These are phyloP conservation scores for Marvania coccoides DNA, from an alignment of 139 green algal genomes.

Conservation along the genomic window DNA sequence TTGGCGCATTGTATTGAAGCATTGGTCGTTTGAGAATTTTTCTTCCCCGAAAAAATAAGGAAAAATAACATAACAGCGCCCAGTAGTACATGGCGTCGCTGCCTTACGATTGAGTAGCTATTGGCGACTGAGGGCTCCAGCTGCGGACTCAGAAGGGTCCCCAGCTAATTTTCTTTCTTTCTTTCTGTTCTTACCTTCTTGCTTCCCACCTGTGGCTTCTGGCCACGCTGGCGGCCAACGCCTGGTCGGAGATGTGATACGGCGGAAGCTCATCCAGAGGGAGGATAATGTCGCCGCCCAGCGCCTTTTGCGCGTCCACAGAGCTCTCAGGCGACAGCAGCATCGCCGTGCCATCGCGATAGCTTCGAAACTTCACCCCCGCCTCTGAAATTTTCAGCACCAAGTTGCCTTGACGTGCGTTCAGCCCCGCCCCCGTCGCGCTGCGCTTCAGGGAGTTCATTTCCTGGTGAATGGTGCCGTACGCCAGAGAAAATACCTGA, in stretches of 20 bases:
- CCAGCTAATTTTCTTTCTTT: background rate
- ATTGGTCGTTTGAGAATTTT: too few relatives aligned
- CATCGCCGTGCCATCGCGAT: constrained; percentile 34
- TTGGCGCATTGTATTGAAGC: too few relatives aligned
- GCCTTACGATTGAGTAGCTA: too few relatives aligned
- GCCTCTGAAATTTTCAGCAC: constrained; percentile 25
- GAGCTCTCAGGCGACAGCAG: constrained; percentile 37
- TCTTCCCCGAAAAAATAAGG: too few relatives aligned
- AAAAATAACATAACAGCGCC: too few relatives aligned
- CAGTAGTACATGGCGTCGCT: too few relatives aligned
- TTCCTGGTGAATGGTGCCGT: constrained; percentile 34
- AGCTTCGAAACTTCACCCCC: constrained; percentile 30
- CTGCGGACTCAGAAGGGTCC: too few relatives aligned
- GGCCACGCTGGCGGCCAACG: constrained; percentile 18
- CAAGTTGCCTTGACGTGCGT: constrained; percentile 10
- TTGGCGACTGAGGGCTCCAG: too few relatives aligned
- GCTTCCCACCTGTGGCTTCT: constrained; percentile 39
- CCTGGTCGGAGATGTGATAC: constrained; percentile 19
- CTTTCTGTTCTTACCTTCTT: constrained; percentile 3
- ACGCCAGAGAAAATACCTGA: constrained; percentile 42
- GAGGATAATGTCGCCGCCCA: constrained; percentile 50
- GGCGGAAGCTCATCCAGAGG: constrained; percentile 48
- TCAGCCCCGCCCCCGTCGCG: background rate
- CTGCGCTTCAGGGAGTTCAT: constrained; percentile 26
- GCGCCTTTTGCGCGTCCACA: constrained; percentile 36